Conservation (phyloP, 352 stramenopile species). For the Thraustochytrium sp. region DNA sequence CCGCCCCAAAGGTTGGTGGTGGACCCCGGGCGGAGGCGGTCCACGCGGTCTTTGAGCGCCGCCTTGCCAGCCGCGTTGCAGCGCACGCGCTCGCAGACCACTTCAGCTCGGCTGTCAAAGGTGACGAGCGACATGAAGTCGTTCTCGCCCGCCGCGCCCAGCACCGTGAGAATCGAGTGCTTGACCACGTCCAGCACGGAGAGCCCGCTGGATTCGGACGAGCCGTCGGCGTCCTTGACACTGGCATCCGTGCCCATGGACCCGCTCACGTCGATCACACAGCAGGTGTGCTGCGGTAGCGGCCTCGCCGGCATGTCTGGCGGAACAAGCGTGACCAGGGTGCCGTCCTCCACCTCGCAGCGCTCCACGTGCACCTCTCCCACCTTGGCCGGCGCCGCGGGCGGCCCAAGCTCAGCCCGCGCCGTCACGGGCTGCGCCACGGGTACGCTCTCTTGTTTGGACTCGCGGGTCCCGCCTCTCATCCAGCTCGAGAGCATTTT, state of each 20-base stretch:
- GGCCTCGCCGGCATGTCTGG: neutral
- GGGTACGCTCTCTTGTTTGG: no score
- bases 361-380: neutral
- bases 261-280: constrained; percentile 50
- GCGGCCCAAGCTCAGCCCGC: no score
- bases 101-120: constrained; percentile 22
- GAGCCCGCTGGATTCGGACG: constrained; percentile 38
- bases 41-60: neutral
- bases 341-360: neutral
- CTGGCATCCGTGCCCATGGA: constrained; percentile 46
- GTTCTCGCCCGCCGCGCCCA: constrained; percentile 25
- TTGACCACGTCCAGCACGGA: constrained; percentile 50
- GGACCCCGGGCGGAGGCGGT: constrained; percentile 27
- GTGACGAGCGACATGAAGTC: constrained; percentile 48
- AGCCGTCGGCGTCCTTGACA: constrained; percentile 6
- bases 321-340: neutral
- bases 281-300: constrained; percentile 34
- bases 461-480: no score
- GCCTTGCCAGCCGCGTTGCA: neutral
- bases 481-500: no score
- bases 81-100: constrained; percentile 22
- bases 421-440: no score
- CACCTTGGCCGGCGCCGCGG: no score
- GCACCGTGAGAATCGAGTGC: constrained; percentile 47
- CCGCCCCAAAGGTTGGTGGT: constrained; percentile 53